These are phyloP conservation scores for Thozetella sp. DNA, from an alignment of 495 filamentous ascomycete genomes.

Conservation along the genomic window DNA sequence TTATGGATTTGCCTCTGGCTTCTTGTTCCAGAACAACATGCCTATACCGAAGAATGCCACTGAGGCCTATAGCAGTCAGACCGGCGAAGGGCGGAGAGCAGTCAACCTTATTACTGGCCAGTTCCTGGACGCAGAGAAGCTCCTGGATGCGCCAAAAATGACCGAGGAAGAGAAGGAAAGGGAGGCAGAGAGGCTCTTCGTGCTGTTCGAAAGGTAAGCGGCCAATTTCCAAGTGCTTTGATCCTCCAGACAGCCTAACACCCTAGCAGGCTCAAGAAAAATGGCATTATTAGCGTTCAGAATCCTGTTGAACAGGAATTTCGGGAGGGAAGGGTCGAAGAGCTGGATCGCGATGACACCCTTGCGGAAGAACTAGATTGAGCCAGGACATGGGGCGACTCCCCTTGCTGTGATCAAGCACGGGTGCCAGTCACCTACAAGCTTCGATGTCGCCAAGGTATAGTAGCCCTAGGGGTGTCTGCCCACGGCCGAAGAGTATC, in stretches of 20 bases:
- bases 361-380: slow-evolving; percentile 9
- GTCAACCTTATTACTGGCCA: slow-evolving; percentile 94
- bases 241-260: slow-evolving; percentile 10
- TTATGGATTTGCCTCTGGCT: slow-evolving; percentile 91
- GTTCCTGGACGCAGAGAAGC: slow-evolving; percentile 68
- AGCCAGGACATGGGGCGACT: neutral
- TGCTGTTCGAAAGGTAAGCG: slow-evolving; percentile 86
- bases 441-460: too few species aligned
- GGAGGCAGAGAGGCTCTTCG: slow-evolving; percentile 91
- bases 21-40: slow-evolving; percentile 80
- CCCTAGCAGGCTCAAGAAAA: slow-evolving; percentile 68
- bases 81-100: slow-evolving; percentile 22
- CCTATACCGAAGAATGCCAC: slow-evolving; percentile 60
- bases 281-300: slow-evolving; percentile 79
- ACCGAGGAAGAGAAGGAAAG: slow-evolving; percentile 88
- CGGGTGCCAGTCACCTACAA: too few species aligned
- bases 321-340: slow-evolving; percentile 78
- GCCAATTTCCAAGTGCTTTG: too few species aligned
- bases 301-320: slow-evolving; percentile 82
- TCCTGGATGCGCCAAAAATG: slow-evolving; percentile 67
- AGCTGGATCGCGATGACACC: slow-evolving; percentile 53
- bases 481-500: too few species aligned
- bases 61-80: slow-evolving; percentile 13
- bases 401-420: too few species aligned
- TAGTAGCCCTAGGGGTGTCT: too few species aligned